Evolutionary conservation across 306 rosid genomes (phyloP).

Genomic region (Cicer cuneatum): DNA sequence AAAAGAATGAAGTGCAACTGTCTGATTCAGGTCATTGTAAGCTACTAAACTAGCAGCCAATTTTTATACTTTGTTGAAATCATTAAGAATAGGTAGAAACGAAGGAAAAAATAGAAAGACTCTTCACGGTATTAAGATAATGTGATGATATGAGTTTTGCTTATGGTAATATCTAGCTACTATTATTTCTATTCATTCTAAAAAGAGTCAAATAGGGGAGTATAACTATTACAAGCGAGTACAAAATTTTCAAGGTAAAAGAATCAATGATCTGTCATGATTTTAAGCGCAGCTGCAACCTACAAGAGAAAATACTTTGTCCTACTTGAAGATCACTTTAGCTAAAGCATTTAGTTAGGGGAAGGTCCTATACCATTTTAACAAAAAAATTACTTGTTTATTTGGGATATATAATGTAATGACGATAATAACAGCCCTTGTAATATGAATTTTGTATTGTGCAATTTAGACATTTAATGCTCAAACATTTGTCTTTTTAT

Average conservation of each 20-base stretch:
- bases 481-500: background rate
- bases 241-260: slow-evolving; percentile 4
- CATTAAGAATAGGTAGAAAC: background rate
- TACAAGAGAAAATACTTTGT: slow-evolving; percentile 4
- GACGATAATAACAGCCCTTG: background rate
- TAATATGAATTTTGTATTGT: background rate
- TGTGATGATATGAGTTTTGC: background rate
- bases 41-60: background rate
- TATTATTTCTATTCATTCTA: slow-evolving; percentile 8
- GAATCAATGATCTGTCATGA: slow-evolving; percentile 1
- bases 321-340: background rate
- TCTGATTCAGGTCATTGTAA: slow-evolving; percentile 23
- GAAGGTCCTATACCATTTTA: slow-evolving; percentile 17
- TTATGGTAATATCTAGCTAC: slow-evolving; percentile 17
- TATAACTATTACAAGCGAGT: slow-evolving; percentile 6
- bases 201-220: slow-evolving; percentile 5
- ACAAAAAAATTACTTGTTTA: background rate
- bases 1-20: slow-evolving; percentile 56
- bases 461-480: background rate
- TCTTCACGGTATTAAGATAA: background rate
- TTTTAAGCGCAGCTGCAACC: slow-evolving; percentile 12
- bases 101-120: background rate
- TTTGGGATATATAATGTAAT: slow-evolving; percentile 4
- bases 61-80: slow-evolving; percentile 3
- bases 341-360: slow-evolving; percentile 2